phyloP scores from a whole-genome alignment of 2,329 filamentous ascomycete species.

The Exophiala sp. region DNA sequence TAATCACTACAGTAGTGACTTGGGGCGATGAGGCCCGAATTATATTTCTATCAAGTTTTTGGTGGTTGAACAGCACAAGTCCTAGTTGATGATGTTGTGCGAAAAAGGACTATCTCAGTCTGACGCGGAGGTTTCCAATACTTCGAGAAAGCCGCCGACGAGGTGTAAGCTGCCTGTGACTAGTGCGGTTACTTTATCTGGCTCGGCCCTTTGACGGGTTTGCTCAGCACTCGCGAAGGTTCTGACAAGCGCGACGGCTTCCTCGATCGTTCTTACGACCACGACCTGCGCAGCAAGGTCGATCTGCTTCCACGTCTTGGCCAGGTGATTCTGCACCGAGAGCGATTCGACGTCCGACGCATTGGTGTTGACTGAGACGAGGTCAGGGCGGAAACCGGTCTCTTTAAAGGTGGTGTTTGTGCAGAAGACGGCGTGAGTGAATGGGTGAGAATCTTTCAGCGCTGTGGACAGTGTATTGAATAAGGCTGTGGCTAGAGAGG shows the following conservation, averaged over 20 bases:
- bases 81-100: conserved; percentile 4
- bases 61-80: not conserved
- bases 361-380: conserved; percentile 61
- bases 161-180: conserved; percentile 83
- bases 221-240: conserved; percentile 38
- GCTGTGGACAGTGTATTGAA: conserved; percentile 53
- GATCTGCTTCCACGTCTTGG: conserved; percentile 56
- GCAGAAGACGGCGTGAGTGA: conserved; percentile 75
- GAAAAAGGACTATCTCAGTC: not conserved
- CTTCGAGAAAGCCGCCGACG: conserved; percentile 72
- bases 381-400: conserved; percentile 60
- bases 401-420: conserved; percentile 68
- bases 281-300: conserved; percentile 53
- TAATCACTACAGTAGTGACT: too few species aligned
- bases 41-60: not conserved
- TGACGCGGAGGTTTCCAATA: conserved; percentile 52
- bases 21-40: not conserved
- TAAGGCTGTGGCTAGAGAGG: conserved; percentile 61
- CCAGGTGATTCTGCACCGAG: conserved; percentile 66
- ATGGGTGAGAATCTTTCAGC: conserved; percentile 46
- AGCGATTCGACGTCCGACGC: conserved; percentile 56
- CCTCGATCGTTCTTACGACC: conserved; percentile 64
- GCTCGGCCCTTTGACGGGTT: conserved; percentile 28
- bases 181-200: conserved; percentile 57
- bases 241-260: conserved; percentile 61